These are phyloP conservation scores for Vararia minispora DNA, from an alignment of 768 basidiomycete genomes.

Conservation along the genomic window DNA sequence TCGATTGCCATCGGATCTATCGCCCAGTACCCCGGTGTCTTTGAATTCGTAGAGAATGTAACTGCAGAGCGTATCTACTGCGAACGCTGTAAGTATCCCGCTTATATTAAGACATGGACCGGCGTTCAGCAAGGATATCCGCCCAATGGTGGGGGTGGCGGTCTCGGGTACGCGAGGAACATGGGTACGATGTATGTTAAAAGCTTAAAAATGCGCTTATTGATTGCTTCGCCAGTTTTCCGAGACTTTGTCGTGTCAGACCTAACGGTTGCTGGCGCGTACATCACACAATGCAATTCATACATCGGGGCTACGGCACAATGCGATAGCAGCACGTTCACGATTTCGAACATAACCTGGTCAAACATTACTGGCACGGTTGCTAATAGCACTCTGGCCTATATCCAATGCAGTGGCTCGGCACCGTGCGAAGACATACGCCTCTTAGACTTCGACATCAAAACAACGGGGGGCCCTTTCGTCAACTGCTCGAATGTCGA, in stretches of 20 bases:
- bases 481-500: no score
- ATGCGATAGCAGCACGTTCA: conserved; percentile 25
- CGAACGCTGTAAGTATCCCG: conserved; percentile 9
- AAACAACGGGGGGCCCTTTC: no score
- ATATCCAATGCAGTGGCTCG: conserved; percentile 23
- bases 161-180: background rate
- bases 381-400: conserved; percentile 16
- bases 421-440: conserved; percentile 20
- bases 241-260: conserved; percentile 17
- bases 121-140: conserved; percentile 23
- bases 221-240: no score
- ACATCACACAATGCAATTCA: conserved; percentile 22
- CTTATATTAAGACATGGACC: conserved; percentile 27
- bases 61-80: conserved; percentile 20
- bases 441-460: conserved; percentile 11
- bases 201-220: no score
- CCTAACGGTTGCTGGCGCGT: conserved; percentile 14
- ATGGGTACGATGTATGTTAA: no score
- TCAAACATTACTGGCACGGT: conserved; percentile 19
- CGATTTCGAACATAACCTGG: conserved; percentile 24
- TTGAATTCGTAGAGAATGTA: conserved; percentile 23
- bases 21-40: conserved; percentile 24
- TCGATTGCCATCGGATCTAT: conserved; percentile 32
- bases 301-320: conserved; percentile 23
- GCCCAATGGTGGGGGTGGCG: conserved; percentile 23